A percentile compares a stretch with the other conserved stretches of the same genome.
Evolutionary conservation across 345 rosid species (phyloP).

Genomic region (Erodium maritimum): DNA sequence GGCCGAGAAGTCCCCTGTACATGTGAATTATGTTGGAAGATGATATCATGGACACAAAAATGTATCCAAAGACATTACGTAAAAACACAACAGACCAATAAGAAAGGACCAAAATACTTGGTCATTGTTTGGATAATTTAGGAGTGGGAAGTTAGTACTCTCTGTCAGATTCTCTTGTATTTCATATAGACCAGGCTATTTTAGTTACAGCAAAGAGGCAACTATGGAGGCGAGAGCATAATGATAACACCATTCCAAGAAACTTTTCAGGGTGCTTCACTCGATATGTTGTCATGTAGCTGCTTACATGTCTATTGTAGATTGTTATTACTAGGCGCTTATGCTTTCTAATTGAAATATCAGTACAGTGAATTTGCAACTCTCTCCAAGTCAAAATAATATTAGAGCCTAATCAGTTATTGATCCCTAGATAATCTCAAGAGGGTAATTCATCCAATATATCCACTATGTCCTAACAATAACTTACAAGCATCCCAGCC

Average conservation of each 20-base stretch:
- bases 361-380: neutral
- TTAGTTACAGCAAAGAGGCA: neutral
- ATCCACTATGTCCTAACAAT: neutral
- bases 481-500: slow-evolving; percentile 60
- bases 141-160: neutral
- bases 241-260: no score
- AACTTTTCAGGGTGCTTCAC: neutral
- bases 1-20: slow-evolving; percentile 84
- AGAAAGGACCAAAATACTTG: neutral
- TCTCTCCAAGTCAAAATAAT: neutral
- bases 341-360: neutral
- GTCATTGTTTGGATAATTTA: neutral
- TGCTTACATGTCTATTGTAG: neutral
- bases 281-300: neutral
- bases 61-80: neutral
- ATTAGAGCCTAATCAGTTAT: neutral
- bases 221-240: no score
- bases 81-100: neutral
- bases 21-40: neutral
- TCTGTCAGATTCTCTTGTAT: neutral
- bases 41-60: slow-evolving; percentile 1
- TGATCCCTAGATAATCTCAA: neutral
- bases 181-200: neutral
- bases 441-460: neutral
- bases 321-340: neutral